Evolutionary conservation across 73 alveolate species (phyloP).

Genomic region (Strombidium stylifer): DNA sequence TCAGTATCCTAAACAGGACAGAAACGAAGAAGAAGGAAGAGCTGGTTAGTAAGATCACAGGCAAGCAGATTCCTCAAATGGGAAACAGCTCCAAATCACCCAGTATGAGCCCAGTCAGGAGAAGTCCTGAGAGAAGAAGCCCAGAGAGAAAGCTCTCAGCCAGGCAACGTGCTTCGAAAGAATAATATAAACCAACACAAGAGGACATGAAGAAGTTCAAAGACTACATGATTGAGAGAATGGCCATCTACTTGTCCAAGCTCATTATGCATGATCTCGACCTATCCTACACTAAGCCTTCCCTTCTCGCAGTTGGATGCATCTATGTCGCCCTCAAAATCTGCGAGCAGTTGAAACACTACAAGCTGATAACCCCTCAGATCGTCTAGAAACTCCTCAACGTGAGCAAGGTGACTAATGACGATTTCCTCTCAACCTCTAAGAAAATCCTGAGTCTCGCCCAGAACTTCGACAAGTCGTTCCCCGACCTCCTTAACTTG

Average conservation of each 20-base stretch:
- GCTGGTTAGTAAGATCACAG: too few relatives aligned
- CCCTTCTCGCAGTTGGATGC: constrained; percentile 77
- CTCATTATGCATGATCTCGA: constrained; percentile 85
- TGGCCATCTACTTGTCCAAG: constrained; percentile 82
- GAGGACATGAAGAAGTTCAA: too few relatives aligned
- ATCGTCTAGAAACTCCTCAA: constrained; percentile 57
- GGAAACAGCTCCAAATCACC: too few relatives aligned
- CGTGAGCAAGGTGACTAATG: constrained; percentile 65
- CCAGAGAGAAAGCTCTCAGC: too few relatives aligned
- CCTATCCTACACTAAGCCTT: constrained; percentile 63
- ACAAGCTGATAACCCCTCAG: constrained; percentile 54
- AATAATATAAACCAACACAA: too few relatives aligned
- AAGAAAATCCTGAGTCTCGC: constrained; percentile 85
- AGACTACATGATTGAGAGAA: too few relatives aligned
- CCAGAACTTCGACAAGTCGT: constrained; percentile 85
- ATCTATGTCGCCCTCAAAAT: constrained; percentile 86
- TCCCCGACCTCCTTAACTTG: constrained; percentile 85
- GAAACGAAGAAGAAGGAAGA: constrained; percentile 8
- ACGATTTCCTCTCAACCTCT: constrained; percentile 75
- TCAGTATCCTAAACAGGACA: constrained; percentile 16
- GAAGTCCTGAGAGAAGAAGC: too few relatives aligned
- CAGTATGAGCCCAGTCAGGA: too few relatives aligned
- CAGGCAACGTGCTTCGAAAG: too few relatives aligned
- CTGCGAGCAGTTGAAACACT: constrained; percentile 76
- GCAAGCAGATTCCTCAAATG: too few relatives aligned